Conservation (phyloP, 768 basidiomycete genomes). For the Tulasnella sp. region DNA sequence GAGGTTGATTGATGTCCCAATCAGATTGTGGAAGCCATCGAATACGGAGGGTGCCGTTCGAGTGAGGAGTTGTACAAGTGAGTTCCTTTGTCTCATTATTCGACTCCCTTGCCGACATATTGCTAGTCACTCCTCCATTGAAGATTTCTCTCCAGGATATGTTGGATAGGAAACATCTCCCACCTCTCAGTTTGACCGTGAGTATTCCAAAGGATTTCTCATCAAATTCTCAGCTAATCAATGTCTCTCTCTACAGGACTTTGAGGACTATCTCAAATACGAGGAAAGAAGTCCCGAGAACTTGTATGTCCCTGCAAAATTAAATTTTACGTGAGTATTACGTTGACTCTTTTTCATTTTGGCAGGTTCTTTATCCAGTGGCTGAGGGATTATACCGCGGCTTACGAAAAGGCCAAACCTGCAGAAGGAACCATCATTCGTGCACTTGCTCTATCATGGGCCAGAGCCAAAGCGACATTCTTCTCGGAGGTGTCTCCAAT, state of each 20-base stretch:
- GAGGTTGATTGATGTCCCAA: too few relatives aligned
- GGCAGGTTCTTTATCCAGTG: slow-evolving; percentile 3
- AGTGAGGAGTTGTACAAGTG: not conserved
- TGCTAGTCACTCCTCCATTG: slow-evolving; percentile 2
- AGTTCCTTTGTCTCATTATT: not conserved
- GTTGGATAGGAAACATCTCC: slow-evolving; percentile 11
- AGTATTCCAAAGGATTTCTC: not conserved
- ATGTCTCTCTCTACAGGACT: not conserved
- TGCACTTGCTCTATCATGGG: not conserved
- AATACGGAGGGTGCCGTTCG: slow-evolving; percentile 1
- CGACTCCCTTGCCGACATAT: not conserved
- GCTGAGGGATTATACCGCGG: slow-evolving; percentile 5
- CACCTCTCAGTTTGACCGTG: slow-evolving; percentile 1
- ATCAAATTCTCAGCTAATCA: not conserved
- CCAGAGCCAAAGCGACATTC: slow-evolving; percentile 7
- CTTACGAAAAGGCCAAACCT: not conserved
- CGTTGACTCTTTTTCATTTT: not conserved
- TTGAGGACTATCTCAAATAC: slow-evolving; percentile 8
- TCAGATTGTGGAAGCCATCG: slow-evolving; percentile 1
- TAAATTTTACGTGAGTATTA: not conserved
- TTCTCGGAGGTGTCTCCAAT: not conserved
- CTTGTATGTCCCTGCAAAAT: not conserved
- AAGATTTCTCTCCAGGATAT: slow-evolving; percentile 8
- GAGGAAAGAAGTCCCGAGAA: slow-evolving; percentile 7
- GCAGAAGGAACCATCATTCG: not conserved